Evolutionary conservation across 371 early-diverging fungal species (phyloP).

Genomic region (Mortierella sp.): DNA sequence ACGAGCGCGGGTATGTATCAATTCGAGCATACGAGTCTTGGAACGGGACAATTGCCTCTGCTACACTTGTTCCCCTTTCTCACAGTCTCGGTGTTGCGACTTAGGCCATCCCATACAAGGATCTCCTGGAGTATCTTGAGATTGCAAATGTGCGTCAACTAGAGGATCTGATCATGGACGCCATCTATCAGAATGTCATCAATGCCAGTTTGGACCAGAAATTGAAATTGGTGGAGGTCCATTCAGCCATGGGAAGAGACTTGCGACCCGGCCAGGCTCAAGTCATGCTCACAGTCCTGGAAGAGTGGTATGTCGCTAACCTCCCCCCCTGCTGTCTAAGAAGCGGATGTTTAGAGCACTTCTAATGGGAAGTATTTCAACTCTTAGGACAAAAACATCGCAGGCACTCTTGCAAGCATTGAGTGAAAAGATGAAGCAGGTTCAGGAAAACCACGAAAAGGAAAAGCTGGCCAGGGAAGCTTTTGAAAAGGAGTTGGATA

Average conservation of each 20-base stretch:
- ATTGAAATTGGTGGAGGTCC: constrained; percentile 76
- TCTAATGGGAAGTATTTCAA: too few species aligned
- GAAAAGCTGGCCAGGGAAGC: constrained; percentile 66
- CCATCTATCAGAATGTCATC: constrained; percentile 82
- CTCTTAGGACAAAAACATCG: constrained; percentile 57
- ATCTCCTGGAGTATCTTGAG: constrained; percentile 73
- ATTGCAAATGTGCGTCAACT: constrained; percentile 81
- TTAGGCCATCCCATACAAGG: constrained; percentile 72
- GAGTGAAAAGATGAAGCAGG: constrained; percentile 69
- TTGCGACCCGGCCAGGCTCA: constrained; percentile 72
- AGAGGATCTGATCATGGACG: constrained; percentile 89
- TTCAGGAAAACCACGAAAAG: constrained; percentile 62
- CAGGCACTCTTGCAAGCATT: constrained; percentile 71
- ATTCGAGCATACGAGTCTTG: neutral
- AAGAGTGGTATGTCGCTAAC: constrained; percentile 62
- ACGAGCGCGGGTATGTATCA: constrained; percentile 61
- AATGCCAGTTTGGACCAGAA: constrained; percentile 87
- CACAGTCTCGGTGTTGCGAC: neutral
- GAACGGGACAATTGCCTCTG: too few species aligned
- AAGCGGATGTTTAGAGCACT: neutral
- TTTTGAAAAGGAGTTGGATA: constrained; percentile 60
- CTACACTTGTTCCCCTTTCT: neutral
- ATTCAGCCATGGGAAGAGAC: constrained; percentile 87
- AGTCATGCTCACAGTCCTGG: constrained; percentile 64
- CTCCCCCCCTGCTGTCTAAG: neutral